Base-by-base conservation (phyloP, 129 eudicot genomes). In the Centrapalus pauciflorus region DNA sequence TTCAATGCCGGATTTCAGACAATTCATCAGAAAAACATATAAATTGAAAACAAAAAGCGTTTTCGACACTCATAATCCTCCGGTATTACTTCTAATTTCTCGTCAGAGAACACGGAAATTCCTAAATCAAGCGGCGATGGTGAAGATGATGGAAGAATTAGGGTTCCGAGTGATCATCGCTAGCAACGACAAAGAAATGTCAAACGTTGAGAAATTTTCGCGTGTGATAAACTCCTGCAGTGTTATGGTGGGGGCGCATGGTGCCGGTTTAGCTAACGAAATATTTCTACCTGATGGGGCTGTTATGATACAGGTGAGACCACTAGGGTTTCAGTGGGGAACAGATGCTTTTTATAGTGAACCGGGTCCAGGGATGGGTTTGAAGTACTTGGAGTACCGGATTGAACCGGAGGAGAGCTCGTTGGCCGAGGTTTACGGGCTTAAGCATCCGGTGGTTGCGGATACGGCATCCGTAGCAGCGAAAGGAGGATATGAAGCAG, bases 331-430 rank as follows among this genome's bases (percentile, higher is more conserved):
- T 0, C 83, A 85, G 13, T 87, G 85, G 85, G 72, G 84, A 0
- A 55, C 81, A 0, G 59, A 40, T 8, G 27, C 72, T 1, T 85
- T 77, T 29, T 91, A 70, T 28, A 88, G 90, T 3, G 58, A 71
- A 38, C 94, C 96, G 4, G 86, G 94, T 17, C 58, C 64, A 3
- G 86, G 58, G 0, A 85, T 87, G 93, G 93, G 83, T 7, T 63
- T 85, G 72, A 79, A 73, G 58, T 91, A 85, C 55, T 69, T 91
- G 66, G 80, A 82, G 81, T 87, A 91, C 69, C 72, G 61, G 69
- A 78, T 87, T 29, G 79, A 77, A 64, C 88, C 90, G 20, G 77
- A 69, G 70, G 98, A 88, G 83, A 92, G 94, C 43, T 81, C 95
- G 3, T 70, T 92, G 20, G 49, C 83, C 11, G 84, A 81, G 0